Conservation (phyloP, 2,329 filamentous ascomycete species). For the Penicillium hesseltinei region DNA sequence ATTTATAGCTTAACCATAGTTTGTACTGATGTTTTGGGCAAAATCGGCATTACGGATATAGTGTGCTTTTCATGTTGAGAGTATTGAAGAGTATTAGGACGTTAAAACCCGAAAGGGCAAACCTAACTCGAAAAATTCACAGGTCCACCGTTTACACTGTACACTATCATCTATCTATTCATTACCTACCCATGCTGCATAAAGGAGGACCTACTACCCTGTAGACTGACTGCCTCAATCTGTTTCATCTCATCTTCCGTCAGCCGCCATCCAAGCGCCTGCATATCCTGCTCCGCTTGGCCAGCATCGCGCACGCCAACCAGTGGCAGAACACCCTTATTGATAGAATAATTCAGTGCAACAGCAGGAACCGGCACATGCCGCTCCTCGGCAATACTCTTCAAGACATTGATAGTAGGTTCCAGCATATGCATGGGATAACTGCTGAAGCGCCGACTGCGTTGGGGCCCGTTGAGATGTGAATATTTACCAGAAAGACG, state of each 20-base stretch:
- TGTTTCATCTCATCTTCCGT: constrained; percentile 42
- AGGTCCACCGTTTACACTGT: not conserved
- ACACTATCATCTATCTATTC: not conserved
- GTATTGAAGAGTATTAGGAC: too few relatives aligned
- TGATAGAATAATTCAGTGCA: constrained; percentile 47
- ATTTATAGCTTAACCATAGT: too few relatives aligned
- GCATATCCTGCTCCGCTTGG: constrained; percentile 43
- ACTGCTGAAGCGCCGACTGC: constrained; percentile 40
- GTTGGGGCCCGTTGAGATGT: constrained; percentile 37
- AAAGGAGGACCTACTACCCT: constrained; percentile 39
- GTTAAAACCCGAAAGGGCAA: too few relatives aligned
- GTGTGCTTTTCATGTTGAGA: too few relatives aligned
- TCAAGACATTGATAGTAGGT: constrained; percentile 37
- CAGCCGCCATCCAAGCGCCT: constrained; percentile 44
- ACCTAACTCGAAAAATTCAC: not conserved
- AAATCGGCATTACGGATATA: too few relatives aligned
- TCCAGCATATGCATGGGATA: constrained; percentile 48
- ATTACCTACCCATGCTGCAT: constrained; percentile 45
- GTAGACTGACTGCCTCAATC: constrained; percentile 43
- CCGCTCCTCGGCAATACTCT: constrained; percentile 36
- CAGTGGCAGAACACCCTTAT: constrained; percentile 46
- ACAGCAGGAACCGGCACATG: constrained; percentile 39
- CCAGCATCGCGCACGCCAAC: constrained; percentile 43
- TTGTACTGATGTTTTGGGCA: too few relatives aligned
- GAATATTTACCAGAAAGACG: constrained; percentile 44